Base-by-base conservation (phyloP, 805 yeast genomes). In the Candida koratica region DNA sequence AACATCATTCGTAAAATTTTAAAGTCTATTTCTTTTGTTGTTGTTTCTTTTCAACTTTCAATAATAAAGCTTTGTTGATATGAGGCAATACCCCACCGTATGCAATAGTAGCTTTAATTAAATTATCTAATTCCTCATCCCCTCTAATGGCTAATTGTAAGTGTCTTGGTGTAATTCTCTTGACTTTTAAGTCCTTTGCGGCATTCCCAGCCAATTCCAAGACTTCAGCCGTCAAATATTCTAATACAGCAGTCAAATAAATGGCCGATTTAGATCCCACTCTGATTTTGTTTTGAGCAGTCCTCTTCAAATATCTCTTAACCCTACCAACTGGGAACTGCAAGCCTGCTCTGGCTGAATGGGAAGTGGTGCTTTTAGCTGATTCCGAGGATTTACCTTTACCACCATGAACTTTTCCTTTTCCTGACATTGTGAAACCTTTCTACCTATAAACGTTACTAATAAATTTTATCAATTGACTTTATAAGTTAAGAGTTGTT, bases 301-400 rank as follows among this genome's bases (percentile, higher is more conserved):
- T 85, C 62, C 75, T 81, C 72, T 89, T 90, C 64, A 93, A 73
- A 61, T 88, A 90, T 71, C 98, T 80, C 77, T 93, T 90, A 52
- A 93, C 88, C 81, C 99, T 87, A 42, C 99, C 99, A 25, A 94
- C 97, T 34, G 99, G 99, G 70, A 93, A 93, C 61, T 84, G 93
- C 60, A 88, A 70, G 17, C 96, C 96, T 17, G 96, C 96, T 62
- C 94, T 81, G 7, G 95, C 95, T 5, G 95, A 85, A 51, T 89
- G 95, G 10, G 96, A 84, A 51, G 84, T 89, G 15, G 90, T 74
- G 33, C 69, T 67, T 61, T 81, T 83, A 59, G 85, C 85, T 33
- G 56, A 46, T 43, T 67, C 73, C 22, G 95, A 86, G 17, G 94
- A 81, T 64, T 89, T 89, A 51, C 97, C 97, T 69, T 89, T 90